Base-by-base conservation (phyloP, 2,329 filamentous ascomycete species). In the Penicillium sp. region DNA sequence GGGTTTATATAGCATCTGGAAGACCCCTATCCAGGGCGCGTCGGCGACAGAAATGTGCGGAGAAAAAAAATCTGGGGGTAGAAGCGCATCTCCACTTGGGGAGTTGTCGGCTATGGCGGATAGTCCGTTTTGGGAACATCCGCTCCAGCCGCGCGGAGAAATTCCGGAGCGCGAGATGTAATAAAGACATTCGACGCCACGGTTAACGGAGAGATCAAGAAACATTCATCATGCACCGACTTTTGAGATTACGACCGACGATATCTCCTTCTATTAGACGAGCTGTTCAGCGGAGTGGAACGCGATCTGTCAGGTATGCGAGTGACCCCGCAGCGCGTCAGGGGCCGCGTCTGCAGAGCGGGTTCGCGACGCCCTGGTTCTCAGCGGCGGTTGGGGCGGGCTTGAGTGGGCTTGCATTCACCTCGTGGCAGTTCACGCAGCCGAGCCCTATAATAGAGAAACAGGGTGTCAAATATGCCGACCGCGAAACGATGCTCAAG, bases 401-500 rank as follows among this genome's bases (percentile, higher is more conserved):
- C 15, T 17, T 51, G 44, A 56, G 29, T 31, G 58, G 31, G 11
- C 17, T 51, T 9, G 58, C 26, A 41, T 45, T 55, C 21, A 30
- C 31, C 23, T 46, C 35, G 3, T 56, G 45, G 52, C 58, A 49
- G 9, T 19, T 45, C 6, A 3, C 46, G 13, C 51, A 46, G 17
- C 7, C 11, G 29, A 15, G 13, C 3, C 17, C 38, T 2, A 7
- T 7, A 9, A 8, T n/a, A 23, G 44, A 7, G 11, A 19, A 51
- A 6, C 21, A 11, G 30, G 26, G 44, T 21, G 8, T 35, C 6
- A 21, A 44, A 23, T 61, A 61, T 26, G 58, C 58, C n/a, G 52
- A 61, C 30, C 15, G 31, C 11, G 21, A 45, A n/a, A 56, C 58
- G 5, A 61, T 61, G 58, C n/a, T 61, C 6, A 56, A 56, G 51